Evolutionary conservation across 2,329 filamentous ascomycete genomes (phyloP).

Genomic region (Emericellopsis cladophorae): DNA sequence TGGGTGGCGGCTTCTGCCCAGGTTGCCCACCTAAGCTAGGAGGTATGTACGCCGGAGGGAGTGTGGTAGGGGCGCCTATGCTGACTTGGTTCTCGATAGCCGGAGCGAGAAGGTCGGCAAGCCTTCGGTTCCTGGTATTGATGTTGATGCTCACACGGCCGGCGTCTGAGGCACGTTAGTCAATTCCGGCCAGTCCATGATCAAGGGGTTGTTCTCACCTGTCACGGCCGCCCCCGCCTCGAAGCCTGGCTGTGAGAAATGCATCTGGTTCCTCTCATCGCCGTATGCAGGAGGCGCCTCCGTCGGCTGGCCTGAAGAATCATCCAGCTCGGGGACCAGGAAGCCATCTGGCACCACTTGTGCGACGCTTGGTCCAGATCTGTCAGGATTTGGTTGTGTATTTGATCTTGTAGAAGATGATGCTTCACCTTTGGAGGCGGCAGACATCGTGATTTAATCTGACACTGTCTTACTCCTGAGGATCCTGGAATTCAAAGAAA

Average conservation of each 20-base stretch:
- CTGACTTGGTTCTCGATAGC: conserved; percentile 45
- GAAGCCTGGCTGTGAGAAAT: conserved; percentile 49
- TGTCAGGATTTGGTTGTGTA: too few species aligned
- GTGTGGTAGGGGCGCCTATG: conserved; percentile 30
- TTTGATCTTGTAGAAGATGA: too few species aligned
- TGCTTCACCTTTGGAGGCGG: too few species aligned
- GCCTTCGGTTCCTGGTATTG: conserved; percentile 52
- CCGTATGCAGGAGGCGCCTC: conserved; percentile 47
- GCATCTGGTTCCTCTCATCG: conserved; percentile 39
- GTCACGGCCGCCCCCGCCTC: conserved; percentile 48
- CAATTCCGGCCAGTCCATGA: conserved; percentile 1
- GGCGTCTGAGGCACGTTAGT: conserved; percentile 38
- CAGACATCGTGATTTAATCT: too few species aligned
- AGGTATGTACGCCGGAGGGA: conserved; percentile 59
- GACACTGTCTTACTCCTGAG: too few species aligned
- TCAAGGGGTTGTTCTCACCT: conserved; percentile 17
- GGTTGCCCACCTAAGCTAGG: conserved; percentile 56
- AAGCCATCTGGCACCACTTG: conserved; percentile 23
- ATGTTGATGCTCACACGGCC: conserved; percentile 73
- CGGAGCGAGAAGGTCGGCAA: conserved; percentile 56
- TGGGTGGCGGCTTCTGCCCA: conserved; percentile 40
- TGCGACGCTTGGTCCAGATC: too few species aligned
- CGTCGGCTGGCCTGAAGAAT: conserved; percentile 3
- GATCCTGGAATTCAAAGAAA: too few species aligned
- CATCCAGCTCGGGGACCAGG: conserved; percentile 15